These are phyloP conservation scores for Fusarium albidum DNA, from an alignment of 2,329 filamentous ascomycete genomes.

Conservation along the genomic window DNA sequence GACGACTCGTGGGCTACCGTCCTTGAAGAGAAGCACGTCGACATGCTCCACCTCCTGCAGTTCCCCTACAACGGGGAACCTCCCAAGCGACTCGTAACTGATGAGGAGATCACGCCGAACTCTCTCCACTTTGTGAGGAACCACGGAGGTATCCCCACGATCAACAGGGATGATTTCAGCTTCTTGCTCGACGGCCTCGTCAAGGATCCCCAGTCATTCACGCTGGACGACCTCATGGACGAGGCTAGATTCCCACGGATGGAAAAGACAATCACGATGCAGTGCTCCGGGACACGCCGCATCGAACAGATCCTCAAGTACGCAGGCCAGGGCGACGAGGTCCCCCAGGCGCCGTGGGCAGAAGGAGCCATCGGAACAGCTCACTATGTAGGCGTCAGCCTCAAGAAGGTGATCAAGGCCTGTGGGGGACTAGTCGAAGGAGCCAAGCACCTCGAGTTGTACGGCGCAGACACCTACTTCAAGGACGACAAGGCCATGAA, in stretches of 20 bases:
- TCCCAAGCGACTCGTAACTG: conserved; percentile 63
- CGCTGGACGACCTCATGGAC: conserved; percentile 67
- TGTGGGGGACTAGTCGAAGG: conserved; percentile 67
- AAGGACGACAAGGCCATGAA: conserved; percentile 72
- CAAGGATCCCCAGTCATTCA: conserved; percentile 63
- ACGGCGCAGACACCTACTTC: conserved; percentile 77
- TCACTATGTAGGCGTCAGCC: conserved; percentile 66
- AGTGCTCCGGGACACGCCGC: conserved; percentile 74
- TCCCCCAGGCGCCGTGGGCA: conserved; percentile 64
- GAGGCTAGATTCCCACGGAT: conserved; percentile 67
- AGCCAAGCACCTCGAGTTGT: conserved; percentile 72
- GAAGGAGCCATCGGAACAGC: conserved; percentile 75
- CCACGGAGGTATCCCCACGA: conserved; percentile 74
- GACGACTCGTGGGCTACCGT: conserved; percentile 67
- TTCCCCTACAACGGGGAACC: conserved; percentile 73
- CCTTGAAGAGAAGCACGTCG: conserved; percentile 63
- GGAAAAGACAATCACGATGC: conserved; percentile 67
- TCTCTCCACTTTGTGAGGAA: conserved; percentile 71
- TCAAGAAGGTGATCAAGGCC: conserved; percentile 75
- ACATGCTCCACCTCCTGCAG: conserved; percentile 69
- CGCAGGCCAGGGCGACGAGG: conserved; percentile 72
- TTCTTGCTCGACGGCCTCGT: conserved; percentile 69
- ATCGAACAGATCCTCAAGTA: conserved; percentile 74
- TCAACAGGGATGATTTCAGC: conserved; percentile 63
- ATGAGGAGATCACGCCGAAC: conserved; percentile 68